Evolutionary conservation across 2,329 filamentous ascomycete species (phyloP), one percentile per base, ranked within the genome.

Genomic region (Thermothelomyces thermophilus): DNA sequence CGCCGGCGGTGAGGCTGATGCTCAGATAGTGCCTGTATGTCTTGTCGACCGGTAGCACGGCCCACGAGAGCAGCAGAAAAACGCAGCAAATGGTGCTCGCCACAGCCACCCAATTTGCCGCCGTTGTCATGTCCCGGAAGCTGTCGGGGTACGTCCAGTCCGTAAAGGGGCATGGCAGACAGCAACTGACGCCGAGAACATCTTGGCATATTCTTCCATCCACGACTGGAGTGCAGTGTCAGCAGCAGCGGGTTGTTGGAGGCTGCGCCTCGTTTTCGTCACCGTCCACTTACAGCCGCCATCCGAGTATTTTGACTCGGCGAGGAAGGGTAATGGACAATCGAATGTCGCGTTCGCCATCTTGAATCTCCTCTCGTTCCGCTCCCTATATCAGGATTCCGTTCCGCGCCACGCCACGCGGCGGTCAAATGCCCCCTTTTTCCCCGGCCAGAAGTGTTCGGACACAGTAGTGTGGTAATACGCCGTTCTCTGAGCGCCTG

Each of bases 11-110:
- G 45, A 97, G 73, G 65, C 89, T 93, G 56, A 96, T 85, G 64
- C 87, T 96, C 33, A 98, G 74, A 63, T 97, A 97, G 66, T 98
- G 93, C 46, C 90, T 83, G 63, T 89, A 82, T 6, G 93, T 96
- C 72, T 88, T 91, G 60, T 95, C 89, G 20, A 88, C 81, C 0
- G 93, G 90, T 19, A 98, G 73, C 13, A 85, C 74, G 3, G 81
- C 71, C 75, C 90, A 97, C 5, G 89, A 94, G 5, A 87, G 45
- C 14, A 97, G 71, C 49, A 97, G 73, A 62, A 93, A 91, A 14
- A 82, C 62, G 54, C 86, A 85, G 59, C 86, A 82, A 41, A 84
- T 69, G 36, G 90, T 76, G 48, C 88, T 82, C 9, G 76, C 80
- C 14, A 95, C 82, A 56, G 87, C 89, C 50, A 96, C 73, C 82